Evolutionary conservation across 2,329 filamentous ascomycete genomes (phyloP), one percentile per base, ranked within the genome.

Genomic region (Aspergillus japonicus): DNA sequence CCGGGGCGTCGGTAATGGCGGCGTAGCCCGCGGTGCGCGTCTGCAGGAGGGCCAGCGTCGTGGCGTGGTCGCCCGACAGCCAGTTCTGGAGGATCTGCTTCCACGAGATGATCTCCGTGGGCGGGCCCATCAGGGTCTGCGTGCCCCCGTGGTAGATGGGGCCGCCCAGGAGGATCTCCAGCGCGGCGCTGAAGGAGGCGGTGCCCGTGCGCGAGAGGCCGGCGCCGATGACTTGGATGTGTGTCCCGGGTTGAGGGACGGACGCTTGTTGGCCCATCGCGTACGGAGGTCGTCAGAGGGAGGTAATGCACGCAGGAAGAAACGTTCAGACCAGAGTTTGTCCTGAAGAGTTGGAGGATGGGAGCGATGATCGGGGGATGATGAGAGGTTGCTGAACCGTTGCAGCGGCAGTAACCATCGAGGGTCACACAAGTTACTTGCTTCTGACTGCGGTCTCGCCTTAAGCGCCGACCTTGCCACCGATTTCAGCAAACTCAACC

Each of bases 91-190:
- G 39, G 51, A 62, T 69, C n/a, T 56, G 29, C 19, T 66, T 63
- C 70, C 68, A 72, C 6, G 53, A 49, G 54, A 65, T 65, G 29
- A 71, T 64, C 19, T 71, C 66, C 1, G 24, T 23, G 0, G 70
- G 63, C 12, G 65, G 59, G 5, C 68, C 68, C 7, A 59, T 57
- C 3, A 62, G 68, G 14, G 59, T 66, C 60, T 79, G 76, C 0
- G 75, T 82, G 24, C 82, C 82, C 53, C 80, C 79, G 62, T 84
- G 82, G 65, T 81, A 78, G 48, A 80, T 76, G 3, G 82, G 82
- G 0, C 79, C 81, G 42, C 80, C 67, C 5, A 83, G 77, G 3
- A 84, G 73, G 58, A 77, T 79, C 60, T 73, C 75, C 8, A 84
- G 69, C 1, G 82, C 82, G 44, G 77, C 64, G 35, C 77, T 78